phyloP scores from a whole-genome alignment of 371 early-diverging fungal species.

The Capillidium rhysosporum region DNA sequence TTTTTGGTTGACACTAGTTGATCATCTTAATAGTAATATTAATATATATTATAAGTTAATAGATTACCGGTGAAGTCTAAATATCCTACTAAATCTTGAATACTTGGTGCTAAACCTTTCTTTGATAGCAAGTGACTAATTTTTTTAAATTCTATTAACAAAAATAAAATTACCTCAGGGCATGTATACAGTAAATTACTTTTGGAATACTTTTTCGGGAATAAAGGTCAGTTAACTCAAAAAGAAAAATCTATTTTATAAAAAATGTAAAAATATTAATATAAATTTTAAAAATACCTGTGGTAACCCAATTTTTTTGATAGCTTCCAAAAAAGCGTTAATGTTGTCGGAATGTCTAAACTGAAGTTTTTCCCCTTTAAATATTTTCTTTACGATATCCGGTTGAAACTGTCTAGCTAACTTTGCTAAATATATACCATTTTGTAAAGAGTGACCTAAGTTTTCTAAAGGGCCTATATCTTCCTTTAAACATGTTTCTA shows the following conservation, averaged over 20 bases:
- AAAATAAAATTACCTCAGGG: constrained; percentile 57
- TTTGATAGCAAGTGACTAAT: constrained; percentile 68
- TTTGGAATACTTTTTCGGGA: constrained; percentile 99
- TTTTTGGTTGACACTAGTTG: constrained; percentile 64
- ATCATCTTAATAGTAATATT: constrained; percentile 26
- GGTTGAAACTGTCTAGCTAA: constrained; percentile 82
- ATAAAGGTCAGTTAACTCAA: constrained; percentile 97
- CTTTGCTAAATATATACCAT: constrained; percentile 87
- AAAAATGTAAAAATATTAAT: not conserved
- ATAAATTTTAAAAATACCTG: constrained; percentile 18
- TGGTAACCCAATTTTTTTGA: constrained; percentile 66
- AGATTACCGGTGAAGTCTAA: constrained; percentile 72
- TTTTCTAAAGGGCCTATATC: constrained; percentile 56
- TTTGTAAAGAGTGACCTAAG: constrained; percentile 78
- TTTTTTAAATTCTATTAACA: not conserved
- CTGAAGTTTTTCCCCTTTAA: constrained; percentile 68
- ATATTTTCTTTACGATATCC: constrained; percentile 64
- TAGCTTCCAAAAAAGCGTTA: constrained; percentile 76
- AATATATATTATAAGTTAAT: not conserved
- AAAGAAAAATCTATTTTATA: constrained; percentile 71
- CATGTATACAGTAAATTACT: constrained; percentile 99
- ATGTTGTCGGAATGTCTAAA: constrained; percentile 98
- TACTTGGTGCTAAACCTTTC: constrained; percentile 72
- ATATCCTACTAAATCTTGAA: constrained; percentile 79
- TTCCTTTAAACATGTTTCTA: constrained; percentile 73